A percentile compares a stretch with the other conserved stretches of the same genome.
These are phyloP conservation scores for Scedosporium apiospermum DNA, from an alignment of 2,329 filamentous ascomycete genomes.

Conservation along the genomic window DNA sequence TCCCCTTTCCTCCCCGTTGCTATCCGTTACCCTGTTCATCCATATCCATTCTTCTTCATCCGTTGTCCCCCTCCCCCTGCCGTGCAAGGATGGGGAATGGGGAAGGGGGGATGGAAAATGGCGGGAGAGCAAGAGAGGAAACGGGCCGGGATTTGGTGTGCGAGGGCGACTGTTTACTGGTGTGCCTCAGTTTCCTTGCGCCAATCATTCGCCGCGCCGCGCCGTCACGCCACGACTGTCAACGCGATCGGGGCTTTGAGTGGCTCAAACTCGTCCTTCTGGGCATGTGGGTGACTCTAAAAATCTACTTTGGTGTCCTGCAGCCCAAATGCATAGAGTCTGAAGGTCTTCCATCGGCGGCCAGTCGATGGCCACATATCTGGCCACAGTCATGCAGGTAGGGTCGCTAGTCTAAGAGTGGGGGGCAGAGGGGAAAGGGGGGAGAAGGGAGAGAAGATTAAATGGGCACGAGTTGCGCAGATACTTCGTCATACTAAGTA, in stretches of 20 bases:
- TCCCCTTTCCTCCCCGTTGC: not conserved
- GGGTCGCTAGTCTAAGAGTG: not conserved
- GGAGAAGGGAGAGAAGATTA: not conserved
- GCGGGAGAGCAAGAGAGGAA: not conserved
- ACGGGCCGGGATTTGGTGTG: not conserved
- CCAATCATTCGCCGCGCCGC: constrained; percentile 3
- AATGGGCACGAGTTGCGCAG: no score
- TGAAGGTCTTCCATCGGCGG: constrained; percentile 1
- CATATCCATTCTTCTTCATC: not conserved
- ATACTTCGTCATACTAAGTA: no score
- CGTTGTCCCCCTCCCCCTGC: not conserved
- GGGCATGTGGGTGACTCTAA: not conserved
- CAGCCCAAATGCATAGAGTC: constrained; percentile 3
- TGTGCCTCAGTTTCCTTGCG: not conserved
- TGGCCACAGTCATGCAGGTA: constrained; percentile 4
- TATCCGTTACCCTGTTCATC: not conserved
- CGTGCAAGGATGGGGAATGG: not conserved
- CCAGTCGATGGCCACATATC: constrained; percentile 4
- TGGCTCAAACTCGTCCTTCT: not conserved
- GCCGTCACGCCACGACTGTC: constrained; percentile 4
- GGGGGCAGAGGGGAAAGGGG: not conserved
- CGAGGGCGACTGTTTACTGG: not conserved
- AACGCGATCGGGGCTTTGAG: not conserved
- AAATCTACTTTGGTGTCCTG: not conserved
- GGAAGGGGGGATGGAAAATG: not conserved